Evolutionary conservation across 495 filamentous ascomycete genomes (phyloP), one percentile per base, ranked within the genome.

Genomic region (Clavariopsis aquatica): DNA sequence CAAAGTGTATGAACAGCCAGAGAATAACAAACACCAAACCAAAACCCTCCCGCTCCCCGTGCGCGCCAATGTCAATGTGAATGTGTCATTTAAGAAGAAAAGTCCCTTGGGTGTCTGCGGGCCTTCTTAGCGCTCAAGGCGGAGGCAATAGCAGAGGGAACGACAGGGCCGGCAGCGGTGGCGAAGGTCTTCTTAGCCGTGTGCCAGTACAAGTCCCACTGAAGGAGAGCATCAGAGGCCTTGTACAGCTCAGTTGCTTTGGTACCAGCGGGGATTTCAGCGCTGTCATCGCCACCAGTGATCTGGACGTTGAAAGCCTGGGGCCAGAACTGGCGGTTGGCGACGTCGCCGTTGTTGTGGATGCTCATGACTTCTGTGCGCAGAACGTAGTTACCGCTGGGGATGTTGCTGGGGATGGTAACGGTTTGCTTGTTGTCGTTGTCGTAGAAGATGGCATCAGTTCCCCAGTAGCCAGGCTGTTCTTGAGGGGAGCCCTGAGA

Each of bases 261-360:
- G 12, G 17, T 49, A 8, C 56, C 56, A 28, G n/a, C 56, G 17
- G 56, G 56, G 6, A 57, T 7, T 34, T 27, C 12, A 20, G 56
- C 20, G 23, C 36, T 8, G 6, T 38, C 43, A 1, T 23, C 10
- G 13, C 56, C 56, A 13, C 56, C 56, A 22, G 56, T 60, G 31
- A 60, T 43, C 56, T 60, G 31, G 43, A 60, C 34, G 56, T 60
- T 60, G 24, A 34, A 26, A 20, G 22, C 19, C 43, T 60, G 56
- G 27, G 56, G 56, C 41, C 43, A 60, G 38, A 49, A 29, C 41
- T 60, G 56, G 23, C 22, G 3, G 20, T 47, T 27, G 1, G 22
- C 26, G 13, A 60, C 43, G 26, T 49, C 56, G 24, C 43, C 38
- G 13, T 28, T 49, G 41, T 47, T 49, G 43, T 60, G 56, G 41